These are phyloP conservation scores for Yamadazyma atlantica DNA, from an alignment of 1,139 yeast genomes.

Conservation along the genomic window DNA sequence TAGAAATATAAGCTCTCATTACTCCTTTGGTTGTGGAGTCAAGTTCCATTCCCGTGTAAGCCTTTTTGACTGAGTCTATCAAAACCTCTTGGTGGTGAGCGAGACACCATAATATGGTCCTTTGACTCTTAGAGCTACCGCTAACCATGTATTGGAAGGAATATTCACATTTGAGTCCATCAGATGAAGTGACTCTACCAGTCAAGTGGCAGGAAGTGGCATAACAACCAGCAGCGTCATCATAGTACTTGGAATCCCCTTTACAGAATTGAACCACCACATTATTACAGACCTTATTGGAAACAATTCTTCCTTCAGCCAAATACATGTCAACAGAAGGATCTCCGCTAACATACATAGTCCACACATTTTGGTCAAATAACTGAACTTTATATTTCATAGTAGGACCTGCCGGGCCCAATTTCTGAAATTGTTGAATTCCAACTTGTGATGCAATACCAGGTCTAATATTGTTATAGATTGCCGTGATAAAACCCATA, in stretches of 20 bases:
- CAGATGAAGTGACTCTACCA: constrained; percentile 21
- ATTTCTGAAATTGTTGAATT: constrained; percentile 42
- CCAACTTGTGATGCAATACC: constrained; percentile 64
- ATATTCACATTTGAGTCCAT: constrained; percentile 28
- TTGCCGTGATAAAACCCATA: constrained; percentile 69
- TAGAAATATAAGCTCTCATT: constrained; percentile 59
- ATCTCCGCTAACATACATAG: constrained; percentile 37
- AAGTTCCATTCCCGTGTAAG: constrained; percentile 38
- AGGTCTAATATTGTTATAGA: constrained; percentile 56
- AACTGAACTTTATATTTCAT: constrained; percentile 33
- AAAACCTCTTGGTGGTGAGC: constrained; percentile 68
- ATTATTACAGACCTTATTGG: constrained; percentile 34
- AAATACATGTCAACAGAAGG: constrained; percentile 34
- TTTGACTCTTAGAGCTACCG: constrained; percentile 31
- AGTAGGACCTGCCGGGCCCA: constrained; percentile 12
- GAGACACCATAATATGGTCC: constrained; percentile 49
- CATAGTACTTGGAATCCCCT: constrained; percentile 46
- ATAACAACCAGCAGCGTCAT: constrained; percentile 48
- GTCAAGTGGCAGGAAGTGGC: constrained; percentile 23
- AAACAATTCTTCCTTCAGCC: constrained; percentile 53
- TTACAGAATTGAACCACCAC: constrained; percentile 47
- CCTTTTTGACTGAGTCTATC: constrained; percentile 14
- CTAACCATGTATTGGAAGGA: constrained; percentile 26
- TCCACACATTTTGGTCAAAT: constrained; percentile 45
- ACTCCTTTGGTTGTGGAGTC: constrained; percentile 71